Evolutionary conservation across 306 rosid species (phyloP).

Genomic region (Prunus persica): DNA sequence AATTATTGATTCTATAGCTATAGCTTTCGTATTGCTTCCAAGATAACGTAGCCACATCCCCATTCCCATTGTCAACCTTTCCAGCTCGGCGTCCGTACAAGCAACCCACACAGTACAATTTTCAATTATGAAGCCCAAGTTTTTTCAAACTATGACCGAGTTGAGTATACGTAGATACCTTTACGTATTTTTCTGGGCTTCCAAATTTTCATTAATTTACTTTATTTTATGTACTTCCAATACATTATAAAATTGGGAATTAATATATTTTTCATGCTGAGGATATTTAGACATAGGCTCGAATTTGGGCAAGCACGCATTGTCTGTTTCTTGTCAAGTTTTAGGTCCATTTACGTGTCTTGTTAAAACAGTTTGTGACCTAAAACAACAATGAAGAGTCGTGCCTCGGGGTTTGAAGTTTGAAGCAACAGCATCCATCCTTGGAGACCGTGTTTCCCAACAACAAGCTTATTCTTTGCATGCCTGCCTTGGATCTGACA

Average conservation of each 20-base stretch:
- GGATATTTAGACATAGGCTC: neutral
- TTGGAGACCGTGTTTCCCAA: neutral
- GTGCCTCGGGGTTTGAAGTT: conserved; percentile 17
- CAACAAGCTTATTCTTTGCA: neutral
- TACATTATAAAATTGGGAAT: neutral
- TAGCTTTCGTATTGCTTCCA: neutral
- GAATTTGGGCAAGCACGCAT: neutral
- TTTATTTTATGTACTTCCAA: neutral
- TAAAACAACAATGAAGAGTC: neutral
- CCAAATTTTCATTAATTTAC: neutral
- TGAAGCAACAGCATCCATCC: neutral
- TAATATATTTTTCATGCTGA: neutral
- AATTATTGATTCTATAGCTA: conserved; percentile 3
- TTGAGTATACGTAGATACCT: too few species aligned
- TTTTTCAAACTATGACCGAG: neutral
- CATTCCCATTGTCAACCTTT: conserved; percentile 12
- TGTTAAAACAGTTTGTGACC: conserved; percentile 13
- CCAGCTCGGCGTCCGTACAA: conserved; percentile 11
- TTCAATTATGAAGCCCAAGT: neutral
- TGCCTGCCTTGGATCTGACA: neutral
- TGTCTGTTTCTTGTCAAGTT: neutral
- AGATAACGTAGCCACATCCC: neutral
- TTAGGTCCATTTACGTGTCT: neutral
- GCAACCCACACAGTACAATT: neutral
- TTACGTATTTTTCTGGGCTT: neutral